A percentile compares a stretch with the other conserved stretches of the same genome.
Evolutionary conservation across 2,329 filamentous ascomycete genomes (phyloP).

Genomic region (Fusarium subtropicale): DNA sequence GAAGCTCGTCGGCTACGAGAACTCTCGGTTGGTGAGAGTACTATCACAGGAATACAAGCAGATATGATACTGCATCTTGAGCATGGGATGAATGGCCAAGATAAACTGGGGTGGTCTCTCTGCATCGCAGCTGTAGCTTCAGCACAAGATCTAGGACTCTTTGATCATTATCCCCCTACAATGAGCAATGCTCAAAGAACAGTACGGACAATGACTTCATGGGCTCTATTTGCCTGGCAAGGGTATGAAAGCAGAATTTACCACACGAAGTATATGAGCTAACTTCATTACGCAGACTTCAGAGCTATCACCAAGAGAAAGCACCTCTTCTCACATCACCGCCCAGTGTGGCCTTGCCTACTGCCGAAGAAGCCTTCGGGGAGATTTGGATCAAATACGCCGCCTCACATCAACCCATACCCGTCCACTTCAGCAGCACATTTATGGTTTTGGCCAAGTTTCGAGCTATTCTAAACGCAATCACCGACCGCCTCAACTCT

Average conservation of each 20-base stretch:
- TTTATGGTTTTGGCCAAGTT: background rate
- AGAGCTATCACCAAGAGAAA: background rate
- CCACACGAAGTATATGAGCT: background rate
- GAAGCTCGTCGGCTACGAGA: background rate
- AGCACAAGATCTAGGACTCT: background rate
- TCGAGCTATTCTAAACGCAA: background rate
- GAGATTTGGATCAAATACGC: background rate
- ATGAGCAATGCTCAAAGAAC: background rate
- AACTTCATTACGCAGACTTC: background rate
- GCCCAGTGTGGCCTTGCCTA: rapidly evolving
- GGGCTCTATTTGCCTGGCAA: background rate
- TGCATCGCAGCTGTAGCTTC: background rate
- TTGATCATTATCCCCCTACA: background rate
- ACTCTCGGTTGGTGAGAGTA: background rate
- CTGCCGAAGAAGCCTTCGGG: background rate
- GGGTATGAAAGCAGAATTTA: background rate
- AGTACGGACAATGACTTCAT: background rate
- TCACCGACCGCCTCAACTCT: background rate
- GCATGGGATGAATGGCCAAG: background rate
- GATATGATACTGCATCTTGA: background rate
- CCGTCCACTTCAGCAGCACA: background rate
- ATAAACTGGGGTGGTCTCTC: background rate
- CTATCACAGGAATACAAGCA: background rate
- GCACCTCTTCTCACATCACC: background rate
- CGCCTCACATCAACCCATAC: background rate